phyloP scores from a whole-genome alignment of 495 filamentous ascomycete genomes.

The Astrocystis sublimbata region DNA sequence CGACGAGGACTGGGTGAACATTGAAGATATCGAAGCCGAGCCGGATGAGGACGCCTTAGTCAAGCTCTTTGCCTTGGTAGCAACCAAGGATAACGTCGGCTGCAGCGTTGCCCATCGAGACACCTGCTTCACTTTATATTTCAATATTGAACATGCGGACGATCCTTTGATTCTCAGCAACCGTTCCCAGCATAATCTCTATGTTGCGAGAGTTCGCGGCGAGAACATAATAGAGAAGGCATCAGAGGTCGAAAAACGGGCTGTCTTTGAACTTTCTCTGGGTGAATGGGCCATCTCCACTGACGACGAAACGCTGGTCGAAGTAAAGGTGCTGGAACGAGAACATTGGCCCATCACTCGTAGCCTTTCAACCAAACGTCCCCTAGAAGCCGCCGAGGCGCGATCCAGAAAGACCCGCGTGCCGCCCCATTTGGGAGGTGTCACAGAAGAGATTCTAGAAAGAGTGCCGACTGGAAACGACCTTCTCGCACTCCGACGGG shows the following conservation, averaged over 20 bases:
- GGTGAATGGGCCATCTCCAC: background rate
- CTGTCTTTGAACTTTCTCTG: background rate
- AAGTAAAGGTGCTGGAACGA: constrained; percentile 2
- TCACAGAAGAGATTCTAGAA: background rate
- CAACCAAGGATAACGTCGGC: background rate
- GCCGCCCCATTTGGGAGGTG: background rate
- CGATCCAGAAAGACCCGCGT: background rate
- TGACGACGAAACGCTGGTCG: background rate
- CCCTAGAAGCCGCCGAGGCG: background rate
- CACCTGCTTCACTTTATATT: background rate
- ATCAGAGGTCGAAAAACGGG: background rate
- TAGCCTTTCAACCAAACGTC: background rate
- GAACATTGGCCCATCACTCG: background rate
- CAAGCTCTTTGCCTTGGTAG: background rate
- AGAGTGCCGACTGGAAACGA: background rate
- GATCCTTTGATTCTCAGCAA: background rate
- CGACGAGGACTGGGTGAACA: too few relatives aligned
- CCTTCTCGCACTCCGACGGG: background rate
- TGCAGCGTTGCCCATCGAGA: background rate
- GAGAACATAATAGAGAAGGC: too few relatives aligned
- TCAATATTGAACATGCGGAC: background rate
- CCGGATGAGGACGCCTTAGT: background rate
- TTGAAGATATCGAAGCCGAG: background rate
- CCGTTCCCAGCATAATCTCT: background rate
- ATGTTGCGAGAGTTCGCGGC: too few relatives aligned